Evolutionary conservation across 176 grass and related monocot species (phyloP).

Genomic region (Oryza rufipogon): DNA sequence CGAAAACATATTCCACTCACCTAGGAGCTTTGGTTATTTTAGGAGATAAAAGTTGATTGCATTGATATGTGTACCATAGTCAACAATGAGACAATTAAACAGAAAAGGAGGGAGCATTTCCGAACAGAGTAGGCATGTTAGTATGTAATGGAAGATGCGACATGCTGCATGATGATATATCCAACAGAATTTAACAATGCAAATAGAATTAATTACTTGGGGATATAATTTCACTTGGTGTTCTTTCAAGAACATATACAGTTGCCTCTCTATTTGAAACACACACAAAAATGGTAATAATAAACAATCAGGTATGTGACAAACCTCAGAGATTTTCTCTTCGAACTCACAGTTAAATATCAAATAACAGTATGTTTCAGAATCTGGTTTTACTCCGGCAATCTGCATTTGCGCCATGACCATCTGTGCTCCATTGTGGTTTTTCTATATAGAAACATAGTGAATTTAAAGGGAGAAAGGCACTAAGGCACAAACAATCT

Average conservation of each 20-base stretch:
- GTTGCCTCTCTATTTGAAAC: constrained; percentile 30
- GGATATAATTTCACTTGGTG: constrained; percentile 29
- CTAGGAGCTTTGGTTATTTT: neutral
- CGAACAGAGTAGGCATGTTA: neutral
- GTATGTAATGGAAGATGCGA: neutral
- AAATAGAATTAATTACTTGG: constrained; percentile 32
- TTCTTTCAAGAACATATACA: constrained; percentile 22
- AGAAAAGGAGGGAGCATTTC: neutral
- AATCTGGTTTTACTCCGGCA: constrained; percentile 83
- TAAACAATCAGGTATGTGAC: constrained; percentile 31
- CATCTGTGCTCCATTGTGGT: constrained; percentile 60
- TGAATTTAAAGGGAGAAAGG: neutral
- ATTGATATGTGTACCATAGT: neutral
- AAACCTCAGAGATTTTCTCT: constrained; percentile 82
- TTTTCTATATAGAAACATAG: constrained; percentile 71
- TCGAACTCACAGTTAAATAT: constrained; percentile 76
- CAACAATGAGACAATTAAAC: neutral
- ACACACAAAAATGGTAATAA: constrained; percentile 36
- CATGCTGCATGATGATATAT: constrained; percentile 13
- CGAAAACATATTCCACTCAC: neutral
- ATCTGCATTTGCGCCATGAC: constrained; percentile 74
- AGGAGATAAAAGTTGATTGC: neutral
- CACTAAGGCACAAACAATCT: constrained; percentile 13
- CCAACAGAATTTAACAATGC: neutral
- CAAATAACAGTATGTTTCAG: constrained; percentile 90